These are phyloP conservation scores for Teunomyces barrocoloradensis DNA, from an alignment of 805 yeast species.

Conservation along the genomic window DNA sequence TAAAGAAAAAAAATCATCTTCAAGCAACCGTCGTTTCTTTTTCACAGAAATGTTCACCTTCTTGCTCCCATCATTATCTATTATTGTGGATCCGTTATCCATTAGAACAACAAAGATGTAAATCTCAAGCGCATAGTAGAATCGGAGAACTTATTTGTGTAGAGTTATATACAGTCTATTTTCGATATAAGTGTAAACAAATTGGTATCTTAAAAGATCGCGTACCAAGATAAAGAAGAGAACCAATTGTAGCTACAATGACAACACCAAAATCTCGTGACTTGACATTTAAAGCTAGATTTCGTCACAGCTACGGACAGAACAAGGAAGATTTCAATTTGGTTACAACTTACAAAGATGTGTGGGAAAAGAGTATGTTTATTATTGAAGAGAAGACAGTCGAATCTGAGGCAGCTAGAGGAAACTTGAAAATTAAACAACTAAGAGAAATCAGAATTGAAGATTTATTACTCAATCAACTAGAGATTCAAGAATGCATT, in stretches of 20 bases:
- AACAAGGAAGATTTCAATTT: conserved; percentile 42
- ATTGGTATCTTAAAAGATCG: not conserved
- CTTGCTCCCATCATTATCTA: not conserved
- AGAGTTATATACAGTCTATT: not conserved
- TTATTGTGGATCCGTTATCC: not conserved
- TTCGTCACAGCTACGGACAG: conserved; percentile 46
- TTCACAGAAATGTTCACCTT: not conserved
- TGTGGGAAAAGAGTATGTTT: conserved; percentile 51
- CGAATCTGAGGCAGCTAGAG: conserved; percentile 6
- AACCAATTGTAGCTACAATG: not conserved
- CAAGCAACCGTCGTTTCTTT: conserved; percentile 10
- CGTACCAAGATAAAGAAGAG: not conserved
- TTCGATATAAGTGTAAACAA: not conserved
- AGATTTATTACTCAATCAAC: not conserved
- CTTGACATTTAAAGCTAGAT: conserved; percentile 28
- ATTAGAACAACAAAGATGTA: not conserved
- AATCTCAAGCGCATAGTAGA: not conserved
- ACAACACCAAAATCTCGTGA: conserved; percentile 15
- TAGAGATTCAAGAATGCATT: not conserved
- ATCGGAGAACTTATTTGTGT: not conserved
- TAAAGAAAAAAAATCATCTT: conserved; percentile 16
- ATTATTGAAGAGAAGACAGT: conserved; percentile 35
- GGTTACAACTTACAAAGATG: conserved; percentile 43
- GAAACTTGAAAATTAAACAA: conserved; percentile 8
- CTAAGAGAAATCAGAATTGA: not conserved